Percentiles rank a stretch among this genome's conserved stretches.
phyloP scores from a whole-genome alignment of 345 rosid species.

The Stellera chamaejasme region DNA sequence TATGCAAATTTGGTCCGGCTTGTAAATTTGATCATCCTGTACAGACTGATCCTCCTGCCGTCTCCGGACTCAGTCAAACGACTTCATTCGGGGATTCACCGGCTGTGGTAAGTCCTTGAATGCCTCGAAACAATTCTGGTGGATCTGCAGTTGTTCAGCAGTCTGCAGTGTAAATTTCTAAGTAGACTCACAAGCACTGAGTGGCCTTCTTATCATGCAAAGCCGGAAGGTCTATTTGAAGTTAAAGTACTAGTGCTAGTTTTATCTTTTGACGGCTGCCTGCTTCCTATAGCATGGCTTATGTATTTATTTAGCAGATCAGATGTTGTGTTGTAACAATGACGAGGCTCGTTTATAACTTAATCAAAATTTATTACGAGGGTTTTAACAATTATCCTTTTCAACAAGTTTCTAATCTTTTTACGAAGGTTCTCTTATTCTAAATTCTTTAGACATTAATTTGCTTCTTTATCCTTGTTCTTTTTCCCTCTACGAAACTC shows the following conservation, averaged over 20 bases:
- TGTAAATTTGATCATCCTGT: constrained; percentile 70
- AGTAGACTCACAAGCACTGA: constrained; percentile 12
- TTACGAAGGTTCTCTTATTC: too few species aligned
- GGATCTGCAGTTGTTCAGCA: constrained; percentile 22
- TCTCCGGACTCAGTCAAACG: constrained; percentile 19
- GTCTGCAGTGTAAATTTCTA: constrained; percentile 17
- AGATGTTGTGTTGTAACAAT: constrained; percentile 7
- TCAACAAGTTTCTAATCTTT: too few species aligned
- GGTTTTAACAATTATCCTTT: too few species aligned
- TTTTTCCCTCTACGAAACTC: too few species aligned
- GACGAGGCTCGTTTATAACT: too few species aligned
- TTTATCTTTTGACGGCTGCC: constrained; percentile 9
- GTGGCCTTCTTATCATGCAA: constrained; percentile 5
- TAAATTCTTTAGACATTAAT: too few species aligned
- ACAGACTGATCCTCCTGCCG: constrained; percentile 27
- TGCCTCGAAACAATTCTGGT: constrained; percentile 17
- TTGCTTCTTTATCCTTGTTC: too few species aligned
- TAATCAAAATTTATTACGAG: too few species aligned
- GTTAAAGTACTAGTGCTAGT: background rate
- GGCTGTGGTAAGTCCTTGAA: constrained; percentile 17
- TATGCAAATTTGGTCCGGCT: constrained; percentile 94
- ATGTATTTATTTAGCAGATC: constrained; percentile 11
- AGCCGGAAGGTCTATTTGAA: constrained; percentile 11
- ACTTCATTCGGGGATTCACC: constrained; percentile 16
- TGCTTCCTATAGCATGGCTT: constrained; percentile 26